Evolutionary conservation across 2,329 filamentous ascomycete genomes (phyloP).

Genomic region (Pseudopyricularia javanii): DNA sequence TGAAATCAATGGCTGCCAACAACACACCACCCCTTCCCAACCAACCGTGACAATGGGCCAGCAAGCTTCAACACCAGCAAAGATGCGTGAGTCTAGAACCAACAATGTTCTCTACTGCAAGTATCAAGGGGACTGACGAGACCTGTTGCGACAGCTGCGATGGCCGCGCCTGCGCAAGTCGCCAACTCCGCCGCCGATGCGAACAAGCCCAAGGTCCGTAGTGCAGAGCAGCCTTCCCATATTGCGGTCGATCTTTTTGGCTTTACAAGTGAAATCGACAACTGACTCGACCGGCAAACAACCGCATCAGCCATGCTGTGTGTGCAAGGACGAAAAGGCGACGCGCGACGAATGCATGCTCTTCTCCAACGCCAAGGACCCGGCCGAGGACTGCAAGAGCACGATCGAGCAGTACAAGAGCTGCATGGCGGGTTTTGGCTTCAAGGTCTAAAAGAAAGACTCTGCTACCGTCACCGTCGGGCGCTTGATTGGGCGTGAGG

Average conservation of each 20-base stretch:
- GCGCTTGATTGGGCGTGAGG: background rate
- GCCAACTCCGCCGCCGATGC: slow-evolving; percentile 12
- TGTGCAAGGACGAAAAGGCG: slow-evolving; percentile 91
- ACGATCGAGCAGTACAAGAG: slow-evolving; percentile 75
- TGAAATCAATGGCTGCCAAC: background rate
- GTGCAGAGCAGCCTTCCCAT: background rate
- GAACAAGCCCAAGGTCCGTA: slow-evolving; percentile 30
- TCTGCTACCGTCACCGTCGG: too few relatives aligned
- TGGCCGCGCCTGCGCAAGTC: slow-evolving; percentile 2
- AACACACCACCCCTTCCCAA: background rate
- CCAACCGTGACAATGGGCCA: background rate
- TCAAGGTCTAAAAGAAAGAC: slow-evolving; percentile 43
- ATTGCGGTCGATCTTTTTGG: too few relatives aligned
- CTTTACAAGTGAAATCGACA: background rate
- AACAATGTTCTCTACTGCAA: background rate
- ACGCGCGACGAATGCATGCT: slow-evolving; percentile 97
- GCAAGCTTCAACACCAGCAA: slow-evolving; percentile 12
- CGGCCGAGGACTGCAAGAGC: slow-evolving; percentile 70
- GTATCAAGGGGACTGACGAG: background rate
- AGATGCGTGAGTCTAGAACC: slow-evolving; percentile 15
- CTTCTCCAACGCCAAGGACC: slow-evolving; percentile 75
- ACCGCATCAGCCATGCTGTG: slow-evolving; percentile 70
- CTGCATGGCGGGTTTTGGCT: slow-evolving; percentile 91
- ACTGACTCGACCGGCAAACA: background rate
- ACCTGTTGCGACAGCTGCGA: slow-evolving; percentile 1